These are phyloP conservation scores for Lentithecium fluviatile DNA, from an alignment of 495 filamentous ascomycete genomes.

Conservation along the genomic window DNA sequence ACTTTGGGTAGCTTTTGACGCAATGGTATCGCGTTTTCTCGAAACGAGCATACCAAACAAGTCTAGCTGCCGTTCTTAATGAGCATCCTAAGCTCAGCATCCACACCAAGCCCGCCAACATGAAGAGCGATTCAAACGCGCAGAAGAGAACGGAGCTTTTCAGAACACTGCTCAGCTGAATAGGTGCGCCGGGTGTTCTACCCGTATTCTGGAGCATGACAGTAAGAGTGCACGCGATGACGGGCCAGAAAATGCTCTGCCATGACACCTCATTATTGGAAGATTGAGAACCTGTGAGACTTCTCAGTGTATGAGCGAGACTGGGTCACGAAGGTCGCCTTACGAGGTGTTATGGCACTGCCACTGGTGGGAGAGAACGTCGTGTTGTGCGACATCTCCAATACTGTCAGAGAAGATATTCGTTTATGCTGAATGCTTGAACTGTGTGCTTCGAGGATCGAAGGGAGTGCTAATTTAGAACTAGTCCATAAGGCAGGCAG, in stretches of 20 bases:
- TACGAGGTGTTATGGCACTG: no score
- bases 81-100: background rate
- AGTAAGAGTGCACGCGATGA: background rate
- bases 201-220: conserved; percentile 1
- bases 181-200: background rate
- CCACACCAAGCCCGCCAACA: background rate
- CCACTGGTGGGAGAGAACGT: no score
- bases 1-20: no score
- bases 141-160: background rate
- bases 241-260: background rate
- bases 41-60: background rate
- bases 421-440: no score
- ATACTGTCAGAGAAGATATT: no score
- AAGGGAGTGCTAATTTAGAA: no score
- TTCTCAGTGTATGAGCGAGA: no score
- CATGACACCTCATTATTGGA: background rate
- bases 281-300: background rate
- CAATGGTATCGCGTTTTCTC: background rate
- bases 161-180: background rate
- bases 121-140: background rate
- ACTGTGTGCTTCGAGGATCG: no score
- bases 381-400: background rate
- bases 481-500: no score
- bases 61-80: background rate
- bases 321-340: no score